Conservation (phyloP, 495 filamentous ascomycete genomes). For the Melanomma pulvis-pyrius region DNA sequence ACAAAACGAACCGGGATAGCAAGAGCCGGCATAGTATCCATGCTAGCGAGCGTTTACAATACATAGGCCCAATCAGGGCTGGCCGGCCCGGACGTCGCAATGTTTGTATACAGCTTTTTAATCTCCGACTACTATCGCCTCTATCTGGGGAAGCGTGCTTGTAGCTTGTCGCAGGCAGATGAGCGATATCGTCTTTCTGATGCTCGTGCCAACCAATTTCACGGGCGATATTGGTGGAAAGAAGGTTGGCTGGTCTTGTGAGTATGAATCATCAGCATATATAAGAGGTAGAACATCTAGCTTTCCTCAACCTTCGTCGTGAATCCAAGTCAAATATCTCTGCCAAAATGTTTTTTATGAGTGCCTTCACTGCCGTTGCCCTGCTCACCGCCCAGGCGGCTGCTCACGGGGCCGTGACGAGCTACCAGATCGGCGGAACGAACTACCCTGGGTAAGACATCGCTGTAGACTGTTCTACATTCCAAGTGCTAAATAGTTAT, state of each 20-base stretch:
- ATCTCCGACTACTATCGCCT: slow-evolving; percentile 30
- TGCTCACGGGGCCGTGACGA: slow-evolving; percentile 33
- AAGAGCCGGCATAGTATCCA: slow-evolving; percentile 24
- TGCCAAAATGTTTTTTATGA: slow-evolving; percentile 30
- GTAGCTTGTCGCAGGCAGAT: slow-evolving; percentile 10
- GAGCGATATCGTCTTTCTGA: slow-evolving; percentile 7
- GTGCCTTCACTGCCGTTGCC: slow-evolving; percentile 25
- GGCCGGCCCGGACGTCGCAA: slow-evolving; percentile 22
- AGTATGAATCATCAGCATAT: slow-evolving; percentile 8
- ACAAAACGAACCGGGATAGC: slow-evolving; percentile 21
- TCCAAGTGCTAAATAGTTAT: not conserved
- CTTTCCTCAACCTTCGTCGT: not conserved
- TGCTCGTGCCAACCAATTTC: slow-evolving; percentile 16
- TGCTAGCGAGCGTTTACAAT: slow-evolving; percentile 17
- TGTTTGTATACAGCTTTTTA: slow-evolving; percentile 28
- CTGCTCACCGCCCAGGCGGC: slow-evolving; percentile 30
- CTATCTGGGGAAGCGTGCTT: slow-evolving; percentile 26
- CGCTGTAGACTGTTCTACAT: not conserved
- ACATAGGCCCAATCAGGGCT: slow-evolving; percentile 28
- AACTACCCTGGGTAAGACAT: slow-evolving; percentile 24
- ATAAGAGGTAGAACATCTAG: slow-evolving; percentile 16
- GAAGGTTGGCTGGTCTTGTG: not conserved
- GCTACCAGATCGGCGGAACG: slow-evolving; percentile 30
- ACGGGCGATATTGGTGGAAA: slow-evolving; percentile 5
- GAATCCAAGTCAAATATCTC: slow-evolving; percentile 1